Evolutionary conservation across 768 basidiomycete species (phyloP).

Genomic region (Sistotremastrum niveocremeum): DNA sequence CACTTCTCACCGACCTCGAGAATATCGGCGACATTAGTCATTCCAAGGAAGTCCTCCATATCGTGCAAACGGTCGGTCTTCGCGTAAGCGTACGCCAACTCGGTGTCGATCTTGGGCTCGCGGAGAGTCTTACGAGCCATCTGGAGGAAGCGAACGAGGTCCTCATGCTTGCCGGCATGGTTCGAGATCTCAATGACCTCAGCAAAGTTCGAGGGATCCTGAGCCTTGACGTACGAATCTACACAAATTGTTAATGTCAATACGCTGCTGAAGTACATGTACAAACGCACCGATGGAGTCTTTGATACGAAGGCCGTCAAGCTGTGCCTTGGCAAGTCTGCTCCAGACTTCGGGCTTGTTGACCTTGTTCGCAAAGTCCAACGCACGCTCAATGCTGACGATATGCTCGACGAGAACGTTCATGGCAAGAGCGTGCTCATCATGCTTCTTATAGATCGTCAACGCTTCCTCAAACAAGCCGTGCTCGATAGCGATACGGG

Average conservation of each 20-base stretch:
- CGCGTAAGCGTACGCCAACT: slow-evolving; percentile 95
- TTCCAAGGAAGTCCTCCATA: slow-evolving; percentile 97
- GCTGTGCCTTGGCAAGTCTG: slow-evolving; percentile 93
- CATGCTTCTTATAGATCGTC: slow-evolving; percentile 95
- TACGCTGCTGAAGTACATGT: neutral
- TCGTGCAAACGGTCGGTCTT: slow-evolving; percentile 94
- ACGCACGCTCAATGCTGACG: slow-evolving; percentile 91
- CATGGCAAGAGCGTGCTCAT: slow-evolving; percentile 90
- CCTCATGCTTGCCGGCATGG: slow-evolving; percentile 84
- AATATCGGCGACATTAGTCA: slow-evolving; percentile 98
- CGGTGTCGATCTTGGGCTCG: slow-evolving; percentile 96
- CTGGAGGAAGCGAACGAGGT: slow-evolving; percentile 92
- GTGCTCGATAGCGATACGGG: slow-evolving; percentile 92
- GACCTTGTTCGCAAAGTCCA: slow-evolving; percentile 93
- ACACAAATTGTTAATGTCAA: neutral
- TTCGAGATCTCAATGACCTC: slow-evolving; percentile 95
- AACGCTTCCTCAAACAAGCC: slow-evolving; percentile 93
- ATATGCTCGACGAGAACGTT: slow-evolving; percentile 97
- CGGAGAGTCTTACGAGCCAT: slow-evolving; percentile 97
- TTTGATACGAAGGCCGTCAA: slow-evolving; percentile 96
- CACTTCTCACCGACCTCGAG: slow-evolving; percentile 98
- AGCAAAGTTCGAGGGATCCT: slow-evolving; percentile 83
- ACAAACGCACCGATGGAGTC: slow-evolving; percentile 73
- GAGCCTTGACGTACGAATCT: slow-evolving; percentile 98
- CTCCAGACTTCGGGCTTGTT: slow-evolving; percentile 97